Conservation (phyloP, 1,139 yeast genomes). For the Yamadazyma diddensiae region DNA sequence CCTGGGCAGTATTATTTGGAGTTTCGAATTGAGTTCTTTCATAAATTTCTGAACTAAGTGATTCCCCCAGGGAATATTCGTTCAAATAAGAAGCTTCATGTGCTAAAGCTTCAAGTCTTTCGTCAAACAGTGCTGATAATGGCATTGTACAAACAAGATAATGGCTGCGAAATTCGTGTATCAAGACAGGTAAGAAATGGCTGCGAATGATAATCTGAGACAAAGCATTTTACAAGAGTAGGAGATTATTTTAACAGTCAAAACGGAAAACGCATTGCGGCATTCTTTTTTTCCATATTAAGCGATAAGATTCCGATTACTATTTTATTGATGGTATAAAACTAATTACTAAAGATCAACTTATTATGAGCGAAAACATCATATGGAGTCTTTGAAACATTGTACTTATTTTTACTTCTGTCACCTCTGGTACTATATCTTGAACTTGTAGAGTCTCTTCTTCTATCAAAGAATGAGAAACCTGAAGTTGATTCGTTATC, state of each 20-base stretch:
- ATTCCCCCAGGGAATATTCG: slow-evolving; percentile 12
- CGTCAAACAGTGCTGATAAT: slow-evolving; percentile 5
- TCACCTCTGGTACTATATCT: slow-evolving; percentile 16
- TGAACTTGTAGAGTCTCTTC: slow-evolving; percentile 18
- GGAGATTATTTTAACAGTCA: no score
- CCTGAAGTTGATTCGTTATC: slow-evolving; percentile 30
- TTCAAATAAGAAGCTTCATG: slow-evolving; percentile 15
- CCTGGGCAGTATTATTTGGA: slow-evolving; percentile 1
- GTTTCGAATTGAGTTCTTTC: background rate
- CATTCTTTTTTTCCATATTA: no score
- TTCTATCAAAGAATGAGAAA: slow-evolving; percentile 31
- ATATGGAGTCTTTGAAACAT: slow-evolving; percentile 30
- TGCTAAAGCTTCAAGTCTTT: slow-evolving; percentile 12
- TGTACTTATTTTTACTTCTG: slow-evolving; percentile 27
- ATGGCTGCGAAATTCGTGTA: slow-evolving; percentile 1
- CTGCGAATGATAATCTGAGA: no score
- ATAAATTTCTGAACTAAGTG: slow-evolving; percentile 5
- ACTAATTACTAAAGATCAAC: slow-evolving; percentile 17
- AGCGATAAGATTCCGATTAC: background rate
- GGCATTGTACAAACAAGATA: slow-evolving; percentile 4
- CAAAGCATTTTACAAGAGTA: no score
- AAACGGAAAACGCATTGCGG: no score
- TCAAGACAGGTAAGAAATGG: no score
- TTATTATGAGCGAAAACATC: slow-evolving; percentile 22
- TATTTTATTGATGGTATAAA: slow-evolving; percentile 7